These are phyloP conservation scores for Dillenia suffruticosa DNA, from an alignment of 164 flowering plant genomes.

Conservation along the genomic window DNA sequence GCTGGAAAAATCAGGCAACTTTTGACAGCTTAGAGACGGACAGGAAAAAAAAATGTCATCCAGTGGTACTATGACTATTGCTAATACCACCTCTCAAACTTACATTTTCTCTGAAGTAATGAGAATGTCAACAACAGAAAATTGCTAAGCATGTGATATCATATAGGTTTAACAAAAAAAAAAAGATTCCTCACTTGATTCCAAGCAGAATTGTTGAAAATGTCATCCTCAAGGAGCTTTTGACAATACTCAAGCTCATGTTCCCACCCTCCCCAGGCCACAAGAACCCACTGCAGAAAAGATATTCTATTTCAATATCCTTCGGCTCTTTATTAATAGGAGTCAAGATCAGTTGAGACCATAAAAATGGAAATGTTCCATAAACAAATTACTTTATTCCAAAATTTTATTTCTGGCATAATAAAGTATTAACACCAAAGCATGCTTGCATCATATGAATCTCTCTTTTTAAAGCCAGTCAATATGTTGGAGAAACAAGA, in stretches of 20 bases:
- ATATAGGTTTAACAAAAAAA: not conserved
- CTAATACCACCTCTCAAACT: too few relatives aligned
- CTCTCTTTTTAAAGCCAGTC: too few relatives aligned
- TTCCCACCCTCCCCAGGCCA: conserved; percentile 93
- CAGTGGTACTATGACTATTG: too few relatives aligned
- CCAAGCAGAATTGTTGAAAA: conserved; percentile 97
- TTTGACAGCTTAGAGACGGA: too few relatives aligned
- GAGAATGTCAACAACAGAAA: too few relatives aligned
- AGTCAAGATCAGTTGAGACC: not conserved
- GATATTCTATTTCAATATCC: not conserved
- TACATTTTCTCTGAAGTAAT: too few relatives aligned
- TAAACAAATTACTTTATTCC: not conserved
- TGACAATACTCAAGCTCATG: conserved; percentile 79
- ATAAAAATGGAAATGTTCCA: not conserved
- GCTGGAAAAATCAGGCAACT: too few relatives aligned
- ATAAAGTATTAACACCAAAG: too few relatives aligned
- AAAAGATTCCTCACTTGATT: conserved; percentile 45
- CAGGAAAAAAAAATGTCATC: too few relatives aligned
- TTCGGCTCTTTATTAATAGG: not conserved
- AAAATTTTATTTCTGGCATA: too few relatives aligned
- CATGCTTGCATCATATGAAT: too few relatives aligned
- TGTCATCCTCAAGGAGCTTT: conserved; percentile 67
- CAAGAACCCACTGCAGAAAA: conserved; percentile 86
- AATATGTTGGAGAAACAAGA: not conserved
- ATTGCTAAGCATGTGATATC: too few relatives aligned